Evolutionary conservation across 768 basidiomycete genomes (phyloP).

Genomic region (Mycena venus): DNA sequence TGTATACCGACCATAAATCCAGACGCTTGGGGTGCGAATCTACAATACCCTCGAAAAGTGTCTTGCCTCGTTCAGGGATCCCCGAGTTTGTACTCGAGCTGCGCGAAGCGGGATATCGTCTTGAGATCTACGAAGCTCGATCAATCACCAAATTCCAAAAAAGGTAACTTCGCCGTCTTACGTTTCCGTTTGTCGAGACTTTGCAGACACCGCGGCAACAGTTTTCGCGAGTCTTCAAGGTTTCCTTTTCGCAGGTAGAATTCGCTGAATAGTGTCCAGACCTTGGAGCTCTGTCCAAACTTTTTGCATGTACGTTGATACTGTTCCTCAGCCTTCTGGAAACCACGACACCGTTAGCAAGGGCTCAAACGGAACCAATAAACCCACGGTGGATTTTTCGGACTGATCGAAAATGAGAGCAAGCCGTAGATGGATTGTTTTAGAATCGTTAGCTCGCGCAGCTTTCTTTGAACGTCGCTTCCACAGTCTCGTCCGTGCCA

Average conservation of each 20-base stretch:
- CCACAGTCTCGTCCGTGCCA: conserved; percentile 86
- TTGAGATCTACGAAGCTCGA: conserved; percentile 78
- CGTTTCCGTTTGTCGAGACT: conserved; percentile 95
- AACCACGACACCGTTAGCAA: background rate
- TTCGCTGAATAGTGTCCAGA: conserved; percentile 92
- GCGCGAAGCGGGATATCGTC: conserved; percentile 95
- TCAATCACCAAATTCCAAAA: background rate
- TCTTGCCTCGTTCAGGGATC: conserved; percentile 96
- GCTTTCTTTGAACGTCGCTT: conserved; percentile 93
- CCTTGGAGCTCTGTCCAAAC: conserved; percentile 93
- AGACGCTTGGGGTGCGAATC: conserved; percentile 96
- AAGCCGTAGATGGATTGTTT: conserved; percentile 88
- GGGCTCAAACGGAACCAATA: background rate
- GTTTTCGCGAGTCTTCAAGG: conserved; percentile 84
- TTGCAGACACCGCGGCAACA: conserved; percentile 90
- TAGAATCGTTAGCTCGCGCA: conserved; percentile 90
- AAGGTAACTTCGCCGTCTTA: conserved; percentile 60
- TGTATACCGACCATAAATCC: conserved; percentile 96
- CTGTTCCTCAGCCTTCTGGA: conserved; percentile 93
- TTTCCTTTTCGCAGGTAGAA: conserved; percentile 82
- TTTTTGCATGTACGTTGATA: conserved; percentile 92
- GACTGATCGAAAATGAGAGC: conserved; percentile 89
- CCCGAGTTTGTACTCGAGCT: conserved; percentile 94
- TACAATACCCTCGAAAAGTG: conserved; percentile 95
- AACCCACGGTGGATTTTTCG: conserved; percentile 80